Percentiles rank a stretch among this genome's conserved stretches.
phyloP scores from a whole-genome alignment of 2,329 filamentous ascomycete genomes.

The Metarhizium album region DNA sequence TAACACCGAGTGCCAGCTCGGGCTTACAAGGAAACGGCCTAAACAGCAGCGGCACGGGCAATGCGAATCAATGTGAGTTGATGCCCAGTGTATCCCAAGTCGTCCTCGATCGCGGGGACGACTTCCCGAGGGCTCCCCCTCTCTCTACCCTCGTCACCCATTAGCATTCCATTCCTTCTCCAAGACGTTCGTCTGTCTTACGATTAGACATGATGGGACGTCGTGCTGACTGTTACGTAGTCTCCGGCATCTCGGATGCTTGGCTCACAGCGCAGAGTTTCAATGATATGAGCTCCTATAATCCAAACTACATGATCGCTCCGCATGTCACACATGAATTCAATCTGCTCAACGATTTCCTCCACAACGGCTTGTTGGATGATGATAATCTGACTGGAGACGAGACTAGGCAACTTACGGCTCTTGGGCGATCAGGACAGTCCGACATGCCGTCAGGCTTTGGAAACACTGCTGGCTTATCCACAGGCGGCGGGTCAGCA shows the following conservation, averaged over 20 bases:
- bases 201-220: neutral
- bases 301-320: conserved; percentile 86
- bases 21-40: conserved; percentile 52
- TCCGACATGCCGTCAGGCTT: conserved; percentile 39
- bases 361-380: conserved; percentile 84
- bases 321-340: conserved; percentile 95
- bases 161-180: neutral
- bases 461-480: conserved; percentile 27
- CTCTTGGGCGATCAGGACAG: conserved; percentile 30
- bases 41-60: conserved; percentile 38
- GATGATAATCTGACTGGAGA: conserved; percentile 63
- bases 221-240: conserved; percentile 30
- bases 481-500: conserved; percentile 13
- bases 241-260: conserved; percentile 70
- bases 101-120: neutral
- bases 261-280: conserved; percentile 74
- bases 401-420: conserved; percentile 41
- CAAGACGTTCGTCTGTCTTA: conserved; percentile 10
- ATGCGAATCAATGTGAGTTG: conserved; percentile 59
- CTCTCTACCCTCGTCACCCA: neutral
- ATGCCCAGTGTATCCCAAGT: conserved; percentile 6
- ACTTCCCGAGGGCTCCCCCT: neutral
- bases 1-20: conserved; percentile 60
- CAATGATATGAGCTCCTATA: conserved; percentile 89
- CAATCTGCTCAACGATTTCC: conserved; percentile 90